These are phyloP conservation scores for Eucalyptus virginea DNA, from an alignment of 345 rosid genomes.

Conservation along the genomic window DNA sequence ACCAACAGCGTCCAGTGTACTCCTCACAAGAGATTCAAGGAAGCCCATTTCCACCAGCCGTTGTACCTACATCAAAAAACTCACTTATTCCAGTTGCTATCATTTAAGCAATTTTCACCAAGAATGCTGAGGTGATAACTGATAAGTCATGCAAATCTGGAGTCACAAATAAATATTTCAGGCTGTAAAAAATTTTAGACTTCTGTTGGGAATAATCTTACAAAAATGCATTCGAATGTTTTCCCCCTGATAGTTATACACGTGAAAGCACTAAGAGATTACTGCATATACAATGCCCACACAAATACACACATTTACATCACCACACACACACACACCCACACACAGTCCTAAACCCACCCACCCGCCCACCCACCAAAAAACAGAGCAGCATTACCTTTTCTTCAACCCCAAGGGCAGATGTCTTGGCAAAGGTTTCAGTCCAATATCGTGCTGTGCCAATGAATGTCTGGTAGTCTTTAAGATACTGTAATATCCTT, in stretches of 20 bases:
- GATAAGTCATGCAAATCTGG: background rate
- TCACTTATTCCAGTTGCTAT: background rate
- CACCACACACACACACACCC: background rate
- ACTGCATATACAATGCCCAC: background rate
- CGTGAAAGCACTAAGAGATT: background rate
- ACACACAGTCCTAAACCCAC: background rate
- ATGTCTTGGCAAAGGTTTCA: conserved; percentile 79
- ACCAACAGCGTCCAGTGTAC: conserved; percentile 62
- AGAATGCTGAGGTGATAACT: background rate
- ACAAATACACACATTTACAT: background rate
- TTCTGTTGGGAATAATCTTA: background rate
- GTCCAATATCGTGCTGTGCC: conserved; percentile 99
- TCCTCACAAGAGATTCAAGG: conserved; percentile 66
- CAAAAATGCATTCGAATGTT: background rate
- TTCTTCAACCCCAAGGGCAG: conserved; percentile 69
- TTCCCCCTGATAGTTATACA: background rate
- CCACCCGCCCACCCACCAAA: no score
- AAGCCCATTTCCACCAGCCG: conserved; percentile 97
- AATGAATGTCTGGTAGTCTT: conserved; percentile 75
- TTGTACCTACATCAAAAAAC: conserved; percentile 40
- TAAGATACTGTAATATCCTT: conserved; percentile 55
- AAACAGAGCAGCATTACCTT: conserved; percentile 38
- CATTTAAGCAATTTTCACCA: background rate
- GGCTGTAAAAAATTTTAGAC: background rate
- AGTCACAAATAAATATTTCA: background rate